Evolutionary conservation across 306 rosid species (phyloP), one percentile per base, ranked within the genome.

Genomic region (Prunus mongolica): DNA sequence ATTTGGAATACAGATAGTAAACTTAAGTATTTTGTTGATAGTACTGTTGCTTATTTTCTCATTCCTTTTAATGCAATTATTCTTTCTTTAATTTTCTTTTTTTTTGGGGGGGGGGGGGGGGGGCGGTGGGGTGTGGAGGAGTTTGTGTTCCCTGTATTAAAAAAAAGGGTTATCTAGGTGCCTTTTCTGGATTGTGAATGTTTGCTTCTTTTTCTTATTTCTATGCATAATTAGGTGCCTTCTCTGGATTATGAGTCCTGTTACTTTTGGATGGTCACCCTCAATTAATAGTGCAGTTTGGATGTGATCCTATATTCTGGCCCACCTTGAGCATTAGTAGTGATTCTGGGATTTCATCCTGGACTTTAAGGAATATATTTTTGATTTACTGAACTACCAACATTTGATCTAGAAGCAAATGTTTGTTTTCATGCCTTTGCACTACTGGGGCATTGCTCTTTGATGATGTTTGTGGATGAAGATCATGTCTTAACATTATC

Each of bases 391-490:
- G 67, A 56, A 20, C 44, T 15, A 27, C 49, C 15, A n/a, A 54
- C 7, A 1, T 10, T 11, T 32, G 3, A 10, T 32, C 64, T 52
- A 44, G 63, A 70, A 63, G 47, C 13, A 4, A 13, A 38, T 4
- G 20, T 52, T 15, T 65, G 19, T 10, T 57, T 28, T 54, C 19
- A 5, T 25, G 68, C 55, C 13, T 70, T 50, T 65, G 30, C 79
- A 20, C 60, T 22, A 50, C 54, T 30, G 73, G 65, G 76, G 27
- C 46, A 22, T 76, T 74, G 32, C 58, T 68, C 19, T 8, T 64
- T 65, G 79, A 76, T 57, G 67, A 18, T 80, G 34, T 38, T 63
- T 60, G 44, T 74, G 47, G 74, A 49, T 77, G 78, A 75, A 52
- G 75, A 64, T 61, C 27, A 28, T 45, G 8, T 78, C 46, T 32